Conservation (phyloP, 257 asterid species). For the Solanum ossicruentum region DNA sequence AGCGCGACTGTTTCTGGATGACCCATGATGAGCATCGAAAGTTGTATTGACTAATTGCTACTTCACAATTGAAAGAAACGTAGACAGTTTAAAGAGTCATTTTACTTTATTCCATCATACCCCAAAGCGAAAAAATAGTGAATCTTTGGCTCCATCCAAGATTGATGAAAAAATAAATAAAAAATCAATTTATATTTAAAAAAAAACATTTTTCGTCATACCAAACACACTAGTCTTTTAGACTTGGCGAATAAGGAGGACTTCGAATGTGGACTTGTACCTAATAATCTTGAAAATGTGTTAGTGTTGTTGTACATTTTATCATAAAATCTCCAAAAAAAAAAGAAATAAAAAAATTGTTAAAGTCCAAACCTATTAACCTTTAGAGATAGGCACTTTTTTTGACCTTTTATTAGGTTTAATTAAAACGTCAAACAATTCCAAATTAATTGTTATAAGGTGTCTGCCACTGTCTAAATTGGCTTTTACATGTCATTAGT, state of each 20-base stretch:
- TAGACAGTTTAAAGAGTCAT: no score
- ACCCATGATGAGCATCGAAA: no score
- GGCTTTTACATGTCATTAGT: not conserved
- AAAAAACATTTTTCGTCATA: not conserved
- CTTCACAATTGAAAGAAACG: no score
- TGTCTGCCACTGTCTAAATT: conserved; percentile 2
- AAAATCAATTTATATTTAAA: not conserved
- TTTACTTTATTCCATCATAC: no score
- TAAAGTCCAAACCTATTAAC: not conserved
- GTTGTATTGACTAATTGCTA: no score
- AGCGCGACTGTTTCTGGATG: no score
- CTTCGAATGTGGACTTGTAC: not conserved
- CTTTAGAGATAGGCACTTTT: not conserved
- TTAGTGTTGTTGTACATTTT: not conserved
- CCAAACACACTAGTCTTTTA: not conserved
- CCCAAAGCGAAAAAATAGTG: no score
- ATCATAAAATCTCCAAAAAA: not conserved
- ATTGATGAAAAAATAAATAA: not conserved
- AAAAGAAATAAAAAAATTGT: not conserved
- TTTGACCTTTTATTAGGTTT: not conserved
- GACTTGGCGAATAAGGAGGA: not conserved
- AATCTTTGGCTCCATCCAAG: no score
- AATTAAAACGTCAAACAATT: not conserved
- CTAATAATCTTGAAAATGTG: not conserved
- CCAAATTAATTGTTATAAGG: not conserved